Percentiles rank a stretch among this genome's conserved stretches.
phyloP scores from a whole-genome alignment of 305 asterid genomes.

The Fraxinus platypoda region DNA sequence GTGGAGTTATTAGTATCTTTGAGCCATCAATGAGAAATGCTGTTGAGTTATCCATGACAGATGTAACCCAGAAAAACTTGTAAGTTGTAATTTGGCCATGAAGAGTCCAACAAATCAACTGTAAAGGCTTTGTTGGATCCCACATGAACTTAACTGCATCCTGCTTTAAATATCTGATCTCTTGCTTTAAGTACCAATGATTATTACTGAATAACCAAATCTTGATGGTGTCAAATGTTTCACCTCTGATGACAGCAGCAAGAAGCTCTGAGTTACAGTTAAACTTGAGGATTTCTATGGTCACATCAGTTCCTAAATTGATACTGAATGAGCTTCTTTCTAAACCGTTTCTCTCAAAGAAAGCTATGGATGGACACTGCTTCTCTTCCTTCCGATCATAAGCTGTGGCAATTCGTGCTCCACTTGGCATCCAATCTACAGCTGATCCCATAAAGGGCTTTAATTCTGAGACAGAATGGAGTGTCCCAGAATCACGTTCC shows the following conservation, averaged over 20 bases:
- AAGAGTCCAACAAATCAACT: conserved; percentile 70
- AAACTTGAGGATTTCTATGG: conserved; percentile 70
- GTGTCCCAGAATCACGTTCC: conserved; percentile 90
- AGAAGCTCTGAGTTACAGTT: conserved; percentile 88
- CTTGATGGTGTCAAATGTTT: conserved; percentile 63
- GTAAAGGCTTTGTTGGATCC: conserved; percentile 72
- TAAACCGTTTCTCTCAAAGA: conserved; percentile 85
- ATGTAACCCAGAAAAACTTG: conserved; percentile 80
- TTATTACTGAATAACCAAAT: conserved; percentile 83
- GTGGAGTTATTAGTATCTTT: conserved; percentile 67
- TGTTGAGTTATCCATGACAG: conserved; percentile 71
- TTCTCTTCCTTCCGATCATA: conserved; percentile 54
- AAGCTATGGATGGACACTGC: conserved; percentile 61
- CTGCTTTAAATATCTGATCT: conserved; percentile 64
- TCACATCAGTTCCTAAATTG: conserved; percentile 49
- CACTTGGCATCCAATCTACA: conserved; percentile 81
- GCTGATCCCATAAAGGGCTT: conserved; percentile 68
- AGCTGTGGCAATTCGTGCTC: conserved; percentile 77
- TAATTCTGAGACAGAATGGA: conserved; percentile 79
- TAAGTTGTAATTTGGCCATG: conserved; percentile 54
- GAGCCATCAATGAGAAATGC: conserved; percentile 86
- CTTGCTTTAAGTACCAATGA: conserved; percentile 92
- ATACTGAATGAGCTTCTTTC: conserved; percentile 82
- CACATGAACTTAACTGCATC: conserved; percentile 69
- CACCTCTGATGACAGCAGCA: conserved; percentile 72